A percentile compares a stretch with the other conserved stretches of the same genome.
phyloP scores from a whole-genome alignment of 139 green algal genomes.

The Chlorokybus atmophyticus region DNA sequence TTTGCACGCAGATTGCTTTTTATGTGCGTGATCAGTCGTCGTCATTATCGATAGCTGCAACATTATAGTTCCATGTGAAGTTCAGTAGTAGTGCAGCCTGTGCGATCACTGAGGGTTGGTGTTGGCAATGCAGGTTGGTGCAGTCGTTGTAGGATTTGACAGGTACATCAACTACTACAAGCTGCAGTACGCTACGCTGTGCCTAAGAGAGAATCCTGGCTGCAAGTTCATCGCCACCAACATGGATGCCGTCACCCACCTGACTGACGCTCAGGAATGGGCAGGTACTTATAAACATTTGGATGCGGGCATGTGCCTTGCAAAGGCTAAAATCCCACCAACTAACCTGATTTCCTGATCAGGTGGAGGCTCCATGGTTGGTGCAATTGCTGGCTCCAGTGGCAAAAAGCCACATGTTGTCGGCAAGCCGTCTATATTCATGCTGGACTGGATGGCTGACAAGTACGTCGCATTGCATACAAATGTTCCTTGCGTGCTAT shows the following conservation, averaged over 20 bases:
- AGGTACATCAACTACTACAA: constrained; percentile 99
- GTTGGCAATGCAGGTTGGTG: constrained; percentile 69
- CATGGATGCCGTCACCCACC: constrained; percentile 90
- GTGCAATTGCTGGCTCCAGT: constrained; percentile 79
- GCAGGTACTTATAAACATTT: too few relatives aligned
- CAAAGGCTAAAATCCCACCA: too few relatives aligned
- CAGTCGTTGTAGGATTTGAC: constrained; percentile 96
- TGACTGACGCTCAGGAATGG: constrained; percentile 96
- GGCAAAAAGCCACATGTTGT: constrained; percentile 85
- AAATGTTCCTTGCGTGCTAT: too few relatives aligned
- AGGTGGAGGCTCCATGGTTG: constrained; percentile 51
- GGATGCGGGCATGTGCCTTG: too few relatives aligned
- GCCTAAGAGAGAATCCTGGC: constrained; percentile 92
- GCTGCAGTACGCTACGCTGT: constrained; percentile 95
- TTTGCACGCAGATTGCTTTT: too few relatives aligned
- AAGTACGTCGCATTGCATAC: too few relatives aligned
- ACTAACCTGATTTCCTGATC: not conserved
- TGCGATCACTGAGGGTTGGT: too few relatives aligned
- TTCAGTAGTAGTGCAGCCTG: too few relatives aligned
- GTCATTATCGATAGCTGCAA: too few relatives aligned
- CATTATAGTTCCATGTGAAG: too few relatives aligned
- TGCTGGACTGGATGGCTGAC: constrained; percentile 87
- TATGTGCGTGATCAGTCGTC: too few relatives aligned
- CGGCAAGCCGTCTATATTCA: constrained; percentile 81
- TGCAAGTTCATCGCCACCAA: constrained; percentile 99